Base-by-base conservation (phyloP, 192 early-diverging fungal genomes). In the Coemansia sp. region DNA sequence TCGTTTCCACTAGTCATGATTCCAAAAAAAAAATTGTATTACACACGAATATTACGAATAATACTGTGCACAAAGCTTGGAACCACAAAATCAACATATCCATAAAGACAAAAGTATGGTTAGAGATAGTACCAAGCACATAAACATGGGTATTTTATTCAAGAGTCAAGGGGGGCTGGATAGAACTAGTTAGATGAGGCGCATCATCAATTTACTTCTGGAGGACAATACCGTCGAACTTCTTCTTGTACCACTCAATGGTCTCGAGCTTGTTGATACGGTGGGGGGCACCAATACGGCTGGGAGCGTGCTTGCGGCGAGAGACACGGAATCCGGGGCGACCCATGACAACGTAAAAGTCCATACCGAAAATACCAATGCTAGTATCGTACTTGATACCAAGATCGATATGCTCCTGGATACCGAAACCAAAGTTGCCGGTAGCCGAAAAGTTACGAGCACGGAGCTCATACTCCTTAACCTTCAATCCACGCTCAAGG, bases 351-450 rank as follows among this genome's bases (percentile, higher is more conserved):
- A 97, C 92, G 89, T 95, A 98, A 86, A 98, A 99, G 89, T 99
- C 97, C 93, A 98, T 96, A 89, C 91, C 89, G 84, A 95, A 96
- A 76, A 96, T 94, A 91, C 96, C 97, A 73, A 99, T 97, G 81
- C 91, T 90, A 67, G 97, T 95, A 86, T 98, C 97, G 88, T 98
- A 98, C 91, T 99, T 98, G 90, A 99, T 98, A 83, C 96, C 96
- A 85, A 99, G 90, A 89, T 98, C 98, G 75, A 99, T 99, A 91
- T 99, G 98, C 88, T 99, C 98, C 82, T 98, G 92, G 88, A 99
- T 94, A 96, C 98, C 98, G 87, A 98, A 99, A 76, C 98, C 98
- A 76, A 99, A 99, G 94, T 99, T 98, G 64, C 98, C 98, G 66
- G 95, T 98, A 57, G 82, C 88, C 39, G 94, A 96, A 89, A 98